Evolutionary conservation across 1,284 basidiomycete genomes (phyloP).

Genomic region (Puccinia horiana): DNA sequence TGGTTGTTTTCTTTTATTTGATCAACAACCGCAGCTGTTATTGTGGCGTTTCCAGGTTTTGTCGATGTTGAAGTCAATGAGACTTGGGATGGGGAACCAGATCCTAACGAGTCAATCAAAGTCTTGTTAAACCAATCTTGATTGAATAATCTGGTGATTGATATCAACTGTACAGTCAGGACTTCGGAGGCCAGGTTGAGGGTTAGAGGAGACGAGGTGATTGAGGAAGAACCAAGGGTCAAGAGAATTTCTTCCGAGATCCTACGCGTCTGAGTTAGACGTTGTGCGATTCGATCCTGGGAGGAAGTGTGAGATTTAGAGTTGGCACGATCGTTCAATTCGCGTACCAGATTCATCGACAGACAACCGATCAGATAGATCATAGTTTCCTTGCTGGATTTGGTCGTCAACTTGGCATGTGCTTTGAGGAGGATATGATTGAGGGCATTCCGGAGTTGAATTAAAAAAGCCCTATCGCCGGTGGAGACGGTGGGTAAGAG

Average conservation of each 20-base stretch:
- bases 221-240: conserved; percentile 32
- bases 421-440: conserved; percentile 40
- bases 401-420: conserved; percentile 25
- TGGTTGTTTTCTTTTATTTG: conserved; percentile 16
- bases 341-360: conserved; percentile 46
- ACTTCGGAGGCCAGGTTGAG: conserved; percentile 38
- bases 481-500: conserved; percentile 36
- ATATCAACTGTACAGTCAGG: conserved; percentile 42
- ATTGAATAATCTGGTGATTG: conserved; percentile 9
- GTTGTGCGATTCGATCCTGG: conserved; percentile 11
- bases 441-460: conserved; percentile 27
- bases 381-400: conserved; percentile 41
- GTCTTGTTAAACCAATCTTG: conserved; percentile 37
- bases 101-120: conserved; percentile 28
- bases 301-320: conserved; percentile 19
- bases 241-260: conserved; percentile 47
- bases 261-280: conserved; percentile 24
- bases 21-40: not conserved
- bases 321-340: conserved; percentile 21
- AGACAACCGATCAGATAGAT: conserved; percentile 46
- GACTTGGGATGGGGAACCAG: conserved; percentile 7
- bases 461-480: conserved; percentile 36
- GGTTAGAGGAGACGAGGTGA: conserved; percentile 35
- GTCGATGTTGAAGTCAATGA: not conserved
- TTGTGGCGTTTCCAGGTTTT: not conserved